A percentile compares a stretch with the other conserved stretches of the same genome.
Conservation (phyloP, 768 basidiomycete genomes). For the Russula lepida region DNA sequence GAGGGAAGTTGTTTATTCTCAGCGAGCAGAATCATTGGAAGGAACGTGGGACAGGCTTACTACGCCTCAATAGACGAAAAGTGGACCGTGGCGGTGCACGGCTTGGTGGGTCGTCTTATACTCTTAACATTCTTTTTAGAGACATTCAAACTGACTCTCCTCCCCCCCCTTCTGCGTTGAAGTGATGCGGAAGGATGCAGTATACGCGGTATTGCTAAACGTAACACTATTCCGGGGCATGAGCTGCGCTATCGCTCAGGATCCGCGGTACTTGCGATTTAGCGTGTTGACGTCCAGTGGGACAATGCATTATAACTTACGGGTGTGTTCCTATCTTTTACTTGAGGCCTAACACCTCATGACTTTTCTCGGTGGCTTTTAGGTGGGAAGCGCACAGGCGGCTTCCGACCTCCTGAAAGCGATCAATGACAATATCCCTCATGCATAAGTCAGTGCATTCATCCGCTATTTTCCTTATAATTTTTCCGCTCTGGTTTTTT, state of each 20-base stretch:
- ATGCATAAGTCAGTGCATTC: neutral
- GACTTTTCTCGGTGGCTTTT: neutral
- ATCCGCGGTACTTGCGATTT: slow-evolving; percentile 72
- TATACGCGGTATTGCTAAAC: slow-evolving; percentile 65
- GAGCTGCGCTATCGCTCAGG: slow-evolving; percentile 62
- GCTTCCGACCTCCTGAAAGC: slow-evolving; percentile 14
- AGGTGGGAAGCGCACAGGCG: slow-evolving; percentile 19
- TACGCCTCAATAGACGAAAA: slow-evolving; percentile 60
- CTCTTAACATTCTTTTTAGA: neutral
- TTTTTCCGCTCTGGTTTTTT: neutral
- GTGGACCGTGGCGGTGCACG: slow-evolving; percentile 62
- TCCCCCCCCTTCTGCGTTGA: neutral
- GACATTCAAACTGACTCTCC: neutral
- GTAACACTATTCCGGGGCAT: slow-evolving; percentile 72
- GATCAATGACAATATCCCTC: slow-evolving; percentile 17
- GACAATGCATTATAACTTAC: slow-evolving; percentile 65
- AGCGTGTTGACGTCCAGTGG: slow-evolving; percentile 56
- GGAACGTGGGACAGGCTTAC: slow-evolving; percentile 63
- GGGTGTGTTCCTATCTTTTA: slow-evolving; percentile 38
- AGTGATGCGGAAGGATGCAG: slow-evolving; percentile 87
- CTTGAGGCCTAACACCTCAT: neutral
- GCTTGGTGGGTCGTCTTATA: slow-evolving; percentile 38
- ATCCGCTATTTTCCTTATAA: neutral
- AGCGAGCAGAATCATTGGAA: slow-evolving; percentile 58
- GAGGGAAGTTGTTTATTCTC: slow-evolving; percentile 66